Evolutionary conservation across 2,329 filamentous ascomycete genomes (phyloP), one percentile per base, ranked within the genome.

Genomic region (Aureobasidium sp.): DNA sequence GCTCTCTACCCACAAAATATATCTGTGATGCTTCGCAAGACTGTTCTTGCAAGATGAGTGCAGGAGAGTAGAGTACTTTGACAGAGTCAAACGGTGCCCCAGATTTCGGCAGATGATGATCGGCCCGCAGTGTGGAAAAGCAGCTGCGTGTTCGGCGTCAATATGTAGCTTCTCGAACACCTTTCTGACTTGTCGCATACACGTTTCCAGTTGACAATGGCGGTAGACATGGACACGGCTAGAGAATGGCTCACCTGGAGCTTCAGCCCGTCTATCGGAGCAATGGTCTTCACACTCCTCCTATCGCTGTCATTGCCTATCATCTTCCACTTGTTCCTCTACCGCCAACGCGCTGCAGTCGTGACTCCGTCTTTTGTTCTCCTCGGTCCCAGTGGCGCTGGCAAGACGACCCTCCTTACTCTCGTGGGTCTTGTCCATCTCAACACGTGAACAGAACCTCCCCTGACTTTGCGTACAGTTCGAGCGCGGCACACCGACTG

Each of bases 341-440:
- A 89, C 68, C 79, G 79, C 53, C 77, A 80, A 45, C 79, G 79
- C 34, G 78, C 83, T 12, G 84, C 86, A 62, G 80, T 80, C 32
- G 77, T 76, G 12, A 79, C 86, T 22, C 89, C 91, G 45, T 85
- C 85, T 6, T 82, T 97, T 56, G 74, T 96, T 8, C 79, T 95
- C 38, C 68, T 90, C 44, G 93, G 93, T 1, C 89, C 91, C 14
- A 84, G 84, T 53, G 86, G 84, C 58, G 79, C 82, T 45, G 93
- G 93, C 63, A 98, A 97, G 75, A 97, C 93, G 0, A 80, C 87
- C 7, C 81, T 97, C 29, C 73, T 90, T n/a, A 90, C 88, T 19
- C 78, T 93, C 61, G 84, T 86, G 74, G 57, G 72, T 44, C 40
- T 10, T 29, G 19, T 24, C 53, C 19, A 11, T 25, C 50, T 19